Conservation (phyloP, 306 rosid genomes). For the Cucumis cinereus region DNA sequence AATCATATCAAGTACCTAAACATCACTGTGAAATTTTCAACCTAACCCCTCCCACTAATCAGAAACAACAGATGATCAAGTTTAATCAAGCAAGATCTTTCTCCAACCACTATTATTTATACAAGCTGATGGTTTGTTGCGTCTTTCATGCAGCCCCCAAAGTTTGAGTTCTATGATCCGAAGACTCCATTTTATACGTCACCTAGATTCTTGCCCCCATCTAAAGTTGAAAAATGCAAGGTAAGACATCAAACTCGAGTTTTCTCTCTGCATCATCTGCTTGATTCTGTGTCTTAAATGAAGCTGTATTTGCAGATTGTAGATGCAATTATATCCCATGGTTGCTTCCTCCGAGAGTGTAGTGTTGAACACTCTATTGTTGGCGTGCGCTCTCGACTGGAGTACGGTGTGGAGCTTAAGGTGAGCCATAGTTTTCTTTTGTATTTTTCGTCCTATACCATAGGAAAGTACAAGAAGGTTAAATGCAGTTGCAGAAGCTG, state of each 20-base stretch:
- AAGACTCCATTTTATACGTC: slow-evolving; percentile 96
- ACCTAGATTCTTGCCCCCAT: slow-evolving; percentile 93
- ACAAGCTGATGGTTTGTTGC: slow-evolving; percentile 12
- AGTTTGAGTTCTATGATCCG: slow-evolving; percentile 81
- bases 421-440: slow-evolving; percentile 18
- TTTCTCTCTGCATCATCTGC: not conserved
- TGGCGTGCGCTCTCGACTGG: slow-evolving; percentile 88
- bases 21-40: not conserved
- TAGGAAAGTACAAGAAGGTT: not conserved
- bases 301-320: slow-evolving; percentile 40
- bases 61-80: not conserved
- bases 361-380: slow-evolving; percentile 81
- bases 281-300: slow-evolving; percentile 9
- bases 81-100: not conserved
- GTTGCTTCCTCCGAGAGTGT: slow-evolving; percentile 89
- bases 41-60: not conserved
- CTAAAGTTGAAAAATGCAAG: slow-evolving; percentile 94
- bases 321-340: slow-evolving; percentile 87
- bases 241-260: slow-evolving; percentile 29
- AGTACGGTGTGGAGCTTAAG: slow-evolving; percentile 64
- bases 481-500: not conserved
- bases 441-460: too few species aligned
- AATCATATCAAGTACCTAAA: not conserved
- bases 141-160: slow-evolving; percentile 50
- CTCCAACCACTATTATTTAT: not conserved